These are phyloP conservation scores for Fimicolochytrium jonesii DNA, from an alignment of 192 early-diverging fungal species.

Conservation along the genomic window DNA sequence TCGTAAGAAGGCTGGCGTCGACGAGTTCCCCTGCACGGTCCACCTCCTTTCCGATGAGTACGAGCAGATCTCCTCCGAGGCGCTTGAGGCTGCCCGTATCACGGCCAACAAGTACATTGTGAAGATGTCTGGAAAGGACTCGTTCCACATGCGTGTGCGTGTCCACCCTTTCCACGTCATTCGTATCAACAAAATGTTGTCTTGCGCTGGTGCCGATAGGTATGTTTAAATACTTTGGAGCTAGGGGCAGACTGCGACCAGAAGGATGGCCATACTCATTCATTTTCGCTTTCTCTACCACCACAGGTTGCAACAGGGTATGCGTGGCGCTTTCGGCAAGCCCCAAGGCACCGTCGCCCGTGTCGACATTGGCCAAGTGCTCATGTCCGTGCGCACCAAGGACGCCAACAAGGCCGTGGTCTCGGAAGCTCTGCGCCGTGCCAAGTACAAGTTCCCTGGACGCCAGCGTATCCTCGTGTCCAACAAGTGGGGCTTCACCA, in stretches of 20 bases:
- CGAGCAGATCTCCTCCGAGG: conserved; percentile 98
- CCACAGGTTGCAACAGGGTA: conserved; percentile 85
- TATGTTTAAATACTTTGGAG: neutral
- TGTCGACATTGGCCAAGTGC: conserved; percentile 96
- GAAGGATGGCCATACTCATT: neutral
- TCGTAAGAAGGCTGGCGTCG: conserved; percentile 94
- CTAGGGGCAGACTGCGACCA: neutral
- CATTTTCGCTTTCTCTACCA: neutral
- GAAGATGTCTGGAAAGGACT: conserved; percentile 96
- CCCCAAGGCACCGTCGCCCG: conserved; percentile 92
- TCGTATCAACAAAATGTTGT: conserved; percentile 99
- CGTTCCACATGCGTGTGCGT: conserved; percentile 98
- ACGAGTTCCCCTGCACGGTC: conserved; percentile 96
- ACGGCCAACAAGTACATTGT: conserved; percentile 98
- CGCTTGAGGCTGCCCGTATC: conserved; percentile 97
- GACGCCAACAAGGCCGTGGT: conserved; percentile 90
- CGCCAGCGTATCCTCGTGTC: conserved; percentile 98
- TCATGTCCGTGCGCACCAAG: conserved; percentile 94
- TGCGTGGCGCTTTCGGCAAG: conserved; percentile 99
- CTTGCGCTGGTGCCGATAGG: conserved; percentile 98
- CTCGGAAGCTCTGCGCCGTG: conserved; percentile 86
- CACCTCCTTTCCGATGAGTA: conserved; percentile 96
- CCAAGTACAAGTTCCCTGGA: conserved; percentile 99
- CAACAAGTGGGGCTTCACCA: conserved; percentile 99
- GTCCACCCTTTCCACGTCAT: conserved; percentile 99